Evolutionary conservation across 768 basidiomycete species (phyloP).

Genomic region (Lentinula guzmanii): DNA sequence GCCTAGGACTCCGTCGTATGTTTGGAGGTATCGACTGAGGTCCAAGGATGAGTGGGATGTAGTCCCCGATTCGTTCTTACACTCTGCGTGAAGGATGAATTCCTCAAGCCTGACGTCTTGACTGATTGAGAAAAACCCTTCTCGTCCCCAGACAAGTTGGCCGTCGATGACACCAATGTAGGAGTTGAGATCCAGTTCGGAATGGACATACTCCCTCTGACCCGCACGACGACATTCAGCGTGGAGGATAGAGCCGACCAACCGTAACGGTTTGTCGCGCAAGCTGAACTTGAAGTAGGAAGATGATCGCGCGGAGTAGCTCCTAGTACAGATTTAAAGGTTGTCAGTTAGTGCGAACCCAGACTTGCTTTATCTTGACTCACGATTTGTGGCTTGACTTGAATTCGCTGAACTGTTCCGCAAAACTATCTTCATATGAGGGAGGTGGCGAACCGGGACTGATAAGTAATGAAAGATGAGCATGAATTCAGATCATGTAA

Average conservation of each 20-base stretch:
- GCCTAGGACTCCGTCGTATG: not conserved
- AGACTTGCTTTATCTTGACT: not conserved
- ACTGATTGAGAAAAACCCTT: not conserved
- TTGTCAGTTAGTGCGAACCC: too few species aligned
- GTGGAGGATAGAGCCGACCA: not conserved
- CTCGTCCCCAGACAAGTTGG: constrained; percentile 1
- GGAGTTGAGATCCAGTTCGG: not conserved
- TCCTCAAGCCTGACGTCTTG: not conserved
- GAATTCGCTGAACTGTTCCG: not conserved
- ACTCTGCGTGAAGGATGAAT: not conserved
- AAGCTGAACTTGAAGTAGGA: not conserved
- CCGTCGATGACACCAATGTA: constrained; percentile 1
- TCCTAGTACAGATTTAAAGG: not conserved
- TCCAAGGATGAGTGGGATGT: not conserved
- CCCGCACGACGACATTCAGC: not conserved
- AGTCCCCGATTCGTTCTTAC: not conserved
- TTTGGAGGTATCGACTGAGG: not conserved
- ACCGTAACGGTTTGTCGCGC: not conserved
- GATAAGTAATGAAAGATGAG: not conserved
- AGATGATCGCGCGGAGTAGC: not conserved
- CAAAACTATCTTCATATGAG: not conserved
- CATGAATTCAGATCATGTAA: too few species aligned
- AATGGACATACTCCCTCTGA: not conserved
- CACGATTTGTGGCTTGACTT: not conserved
- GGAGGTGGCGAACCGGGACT: not conserved